Conservation (phyloP, 495 filamentous ascomycete genomes). For the Aspergillus sclerotiicarbonarius region DNA sequence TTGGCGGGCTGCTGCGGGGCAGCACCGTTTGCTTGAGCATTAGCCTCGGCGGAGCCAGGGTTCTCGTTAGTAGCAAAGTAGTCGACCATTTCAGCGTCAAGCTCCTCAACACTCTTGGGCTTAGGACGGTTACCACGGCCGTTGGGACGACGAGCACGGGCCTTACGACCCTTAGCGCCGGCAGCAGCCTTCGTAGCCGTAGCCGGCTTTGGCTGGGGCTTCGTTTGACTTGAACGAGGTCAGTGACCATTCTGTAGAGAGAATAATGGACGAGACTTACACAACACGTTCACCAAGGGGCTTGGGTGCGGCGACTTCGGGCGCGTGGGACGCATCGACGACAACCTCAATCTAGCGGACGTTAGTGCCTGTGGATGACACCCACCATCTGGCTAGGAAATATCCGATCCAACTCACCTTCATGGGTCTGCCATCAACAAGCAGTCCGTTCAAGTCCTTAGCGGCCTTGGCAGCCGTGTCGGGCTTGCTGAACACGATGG, state of each 20-base stretch:
- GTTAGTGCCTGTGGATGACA: background rate
- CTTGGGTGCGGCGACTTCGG: conserved; percentile 63
- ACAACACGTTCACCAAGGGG: conserved; percentile 81
- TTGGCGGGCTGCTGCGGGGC: conserved; percentile 32
- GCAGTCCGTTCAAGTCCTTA: conserved; percentile 76
- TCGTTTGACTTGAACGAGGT: conserved; percentile 51
- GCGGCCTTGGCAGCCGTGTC: conserved; percentile 80
- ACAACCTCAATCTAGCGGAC: conserved; percentile 75
- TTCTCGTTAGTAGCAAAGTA: conserved; percentile 62
- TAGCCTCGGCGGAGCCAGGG: conserved; percentile 34
- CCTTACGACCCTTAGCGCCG: conserved; percentile 45
- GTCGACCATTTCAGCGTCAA: conserved; percentile 92
- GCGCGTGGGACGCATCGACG: conserved; percentile 70
- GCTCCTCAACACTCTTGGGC: conserved; percentile 84
- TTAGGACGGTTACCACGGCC: conserved; percentile 63
- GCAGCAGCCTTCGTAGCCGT: conserved; percentile 62
- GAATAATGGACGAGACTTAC: conserved; percentile 43
- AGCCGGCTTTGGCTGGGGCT: conserved; percentile 80
- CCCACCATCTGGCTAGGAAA: background rate
- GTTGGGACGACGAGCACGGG: conserved; percentile 48
- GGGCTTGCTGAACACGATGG: conserved; percentile 71
- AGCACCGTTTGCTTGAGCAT: conserved; percentile 43
- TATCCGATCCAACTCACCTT: conserved; percentile 58
- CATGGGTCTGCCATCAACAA: conserved; percentile 86
- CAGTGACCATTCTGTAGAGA: conserved; percentile 6